Conservation (phyloP, 2,329 filamentous ascomycete genomes). For the Didymella lethalis region DNA sequence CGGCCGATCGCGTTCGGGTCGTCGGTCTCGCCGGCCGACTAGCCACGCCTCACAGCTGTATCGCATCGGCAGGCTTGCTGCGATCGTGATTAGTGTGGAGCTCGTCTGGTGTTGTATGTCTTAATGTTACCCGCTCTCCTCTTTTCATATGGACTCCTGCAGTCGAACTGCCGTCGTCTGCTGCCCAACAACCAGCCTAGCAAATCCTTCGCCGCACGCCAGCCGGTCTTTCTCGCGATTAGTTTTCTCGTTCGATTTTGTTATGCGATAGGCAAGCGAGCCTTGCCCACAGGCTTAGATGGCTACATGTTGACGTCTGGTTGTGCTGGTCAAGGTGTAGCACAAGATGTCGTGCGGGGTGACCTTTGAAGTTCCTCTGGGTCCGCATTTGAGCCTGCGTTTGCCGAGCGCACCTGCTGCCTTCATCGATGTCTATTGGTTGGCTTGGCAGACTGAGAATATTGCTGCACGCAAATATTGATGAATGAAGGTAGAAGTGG, state of each 20-base stretch:
- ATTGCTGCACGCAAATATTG: not conserved
- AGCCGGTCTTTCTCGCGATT: not conserved
- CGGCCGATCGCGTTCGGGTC: constrained; percentile 21
- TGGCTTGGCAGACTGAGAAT: not conserved
- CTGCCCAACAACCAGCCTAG: constrained; percentile 13
- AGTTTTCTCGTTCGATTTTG: not conserved
- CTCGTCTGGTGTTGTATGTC: constrained; percentile 14
- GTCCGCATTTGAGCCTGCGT: constrained; percentile 9
- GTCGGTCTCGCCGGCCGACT: constrained; percentile 14
- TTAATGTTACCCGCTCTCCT: constrained; percentile 21
- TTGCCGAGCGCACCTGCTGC: constrained; percentile 15
- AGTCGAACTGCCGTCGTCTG: constrained; percentile 7
- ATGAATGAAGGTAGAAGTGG: not conserved
- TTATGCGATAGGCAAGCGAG: not conserved
- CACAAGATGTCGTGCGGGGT: constrained; percentile 16
- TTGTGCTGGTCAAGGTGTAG: constrained; percentile 15
- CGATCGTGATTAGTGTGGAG: constrained; percentile 20
- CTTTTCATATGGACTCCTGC: constrained; percentile 15
- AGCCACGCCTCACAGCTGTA: constrained; percentile 19
- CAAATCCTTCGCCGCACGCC: constrained; percentile 10
- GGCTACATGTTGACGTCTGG: constrained; percentile 4
- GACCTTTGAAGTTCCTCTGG: constrained; percentile 13
- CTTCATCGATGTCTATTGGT: constrained; percentile 16
- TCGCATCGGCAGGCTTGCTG: constrained; percentile 21
- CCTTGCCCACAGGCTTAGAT: not conserved